Evolutionary conservation across 805 yeast species (phyloP), one percentile per base, ranked within the genome.

Genomic region (Kodamaea laetipori): DNA sequence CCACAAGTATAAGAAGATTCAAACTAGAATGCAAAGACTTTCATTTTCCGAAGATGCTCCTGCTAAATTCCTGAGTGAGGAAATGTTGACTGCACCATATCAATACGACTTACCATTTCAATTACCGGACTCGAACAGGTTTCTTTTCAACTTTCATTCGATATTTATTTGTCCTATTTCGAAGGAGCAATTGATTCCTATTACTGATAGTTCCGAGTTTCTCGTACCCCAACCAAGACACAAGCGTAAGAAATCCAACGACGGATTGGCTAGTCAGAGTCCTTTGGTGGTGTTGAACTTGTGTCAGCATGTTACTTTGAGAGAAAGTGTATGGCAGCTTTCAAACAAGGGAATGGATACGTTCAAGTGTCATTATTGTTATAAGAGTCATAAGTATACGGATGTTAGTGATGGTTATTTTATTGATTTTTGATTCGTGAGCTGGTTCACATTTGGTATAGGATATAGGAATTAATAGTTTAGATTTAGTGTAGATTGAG

Each of bases 111-210:
- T 71, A 31, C 75, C 76, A 6, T 71, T 71, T 51, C 73, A 66
- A 49, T 51, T 71, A 15, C 71, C 73, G 0, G 73, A 69, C 45
- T 54, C 67, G 10, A 65, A 62, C 50, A 51, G 70, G 41, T 67
- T 69, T 41, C 53, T 70, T 19, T 71, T 71, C 54, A 60, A 62
- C 25, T 64, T 64, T 52, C 76, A 71, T 52, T 74, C 75, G 4
- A 69, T 71, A 9, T 71, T 71, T 52, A 67, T 70, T n/a, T 71
- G 76, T 48, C 75, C 76, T 3, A 69, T 71, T 9, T 64, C 74
- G 4, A 67, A 69, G 47, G 76, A 71, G 43, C 75, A 71, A 45
- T 49, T 68, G 18, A 52, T 67, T 27, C 76, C 76, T 11, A 55
- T 66, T 10, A 61, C 52, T 8, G 37, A 44, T 6, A 25, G 9